Base-by-base conservation (phyloP, 1,284 basidiomycete species). In the Malassezia vespertilionis region DNA sequence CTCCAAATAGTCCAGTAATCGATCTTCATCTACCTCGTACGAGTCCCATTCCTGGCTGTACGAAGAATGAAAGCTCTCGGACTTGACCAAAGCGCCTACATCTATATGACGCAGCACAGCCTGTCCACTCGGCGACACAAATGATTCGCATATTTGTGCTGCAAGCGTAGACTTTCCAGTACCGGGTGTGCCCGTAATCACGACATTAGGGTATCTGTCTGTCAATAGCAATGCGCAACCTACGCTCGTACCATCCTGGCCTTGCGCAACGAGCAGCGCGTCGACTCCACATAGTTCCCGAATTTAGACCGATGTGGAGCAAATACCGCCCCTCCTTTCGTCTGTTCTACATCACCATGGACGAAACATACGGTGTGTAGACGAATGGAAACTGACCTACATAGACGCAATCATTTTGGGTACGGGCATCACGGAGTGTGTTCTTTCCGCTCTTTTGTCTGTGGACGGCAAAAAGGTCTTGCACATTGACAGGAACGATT, bases 381-480 rank as follows among this genome's bases (percentile, higher is more conserved):
- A n/a, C n/a, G n/a, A n/a, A n/a, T 11, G 12, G n/a, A 8, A 27
- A 7, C 27, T 5, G 22, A 14, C 20, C 31, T n/a, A 10, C 33
- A n/a, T 23, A 64, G 61, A 65, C 50, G 62, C 62, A 45, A 54
- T 64, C 33, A 64, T 73, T 40, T 67, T 72, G 44, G 91, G 91
- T 59, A 96, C 91, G 54, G 91, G 91, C 58, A 76, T 97, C 71
- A 93, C 91, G 45, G 93, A 99, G 74, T 97, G 93, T 75, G 90
- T 97, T 71, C 81, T 99, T 86, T 56, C 77, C 90, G 71, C 79
- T 17, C 57, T 70, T 18, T 51, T 99, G 62, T 97, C 91, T 23
- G 91, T 97, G 50, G 91, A 96, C 70, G 91, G 91, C 63, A 95
- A 97, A 79, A 99, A 97, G 77, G 93, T 99, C 59, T 81, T 99